These are phyloP conservation scores for Eucalyptus melliodora DNA, from an alignment of 345 rosid species.

Conservation along the genomic window DNA sequence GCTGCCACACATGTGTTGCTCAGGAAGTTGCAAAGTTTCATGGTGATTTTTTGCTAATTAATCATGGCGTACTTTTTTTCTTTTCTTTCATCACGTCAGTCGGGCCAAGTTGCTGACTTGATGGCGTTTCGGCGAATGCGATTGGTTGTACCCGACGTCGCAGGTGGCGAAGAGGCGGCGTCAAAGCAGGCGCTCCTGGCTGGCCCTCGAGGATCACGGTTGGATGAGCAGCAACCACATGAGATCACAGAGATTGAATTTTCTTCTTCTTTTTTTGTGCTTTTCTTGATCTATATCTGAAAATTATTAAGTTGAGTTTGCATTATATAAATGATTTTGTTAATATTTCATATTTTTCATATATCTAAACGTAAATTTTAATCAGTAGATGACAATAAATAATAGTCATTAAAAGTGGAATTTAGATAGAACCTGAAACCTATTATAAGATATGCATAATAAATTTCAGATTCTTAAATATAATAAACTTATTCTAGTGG, in stretches of 20 bases:
- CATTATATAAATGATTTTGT: accelerated
- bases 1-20: neutral
- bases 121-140: neutral
- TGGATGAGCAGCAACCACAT: neutral
- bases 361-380: accelerated
- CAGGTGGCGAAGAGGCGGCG: neutral
- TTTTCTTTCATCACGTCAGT: neutral
- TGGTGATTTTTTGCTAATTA: neutral
- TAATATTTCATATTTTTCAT: accelerated
- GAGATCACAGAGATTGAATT: too few relatives aligned
- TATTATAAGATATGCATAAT: accelerated
- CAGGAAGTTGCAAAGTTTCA: neutral
- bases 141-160: neutral
- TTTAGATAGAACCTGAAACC: accelerated
- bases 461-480: accelerated
- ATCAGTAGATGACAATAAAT: accelerated
- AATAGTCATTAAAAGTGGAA: accelerated
- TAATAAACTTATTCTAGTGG: accelerated
- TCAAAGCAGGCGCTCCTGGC: neutral
- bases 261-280: too few relatives aligned
- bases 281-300: too few relatives aligned
- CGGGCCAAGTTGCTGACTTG: neutral
- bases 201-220: neutral
- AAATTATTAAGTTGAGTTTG: accelerated
- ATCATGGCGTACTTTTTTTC: neutral